Evolutionary conservation across 768 basidiomycete species (phyloP).

Genomic region (Amanita pseudoporphyria): DNA sequence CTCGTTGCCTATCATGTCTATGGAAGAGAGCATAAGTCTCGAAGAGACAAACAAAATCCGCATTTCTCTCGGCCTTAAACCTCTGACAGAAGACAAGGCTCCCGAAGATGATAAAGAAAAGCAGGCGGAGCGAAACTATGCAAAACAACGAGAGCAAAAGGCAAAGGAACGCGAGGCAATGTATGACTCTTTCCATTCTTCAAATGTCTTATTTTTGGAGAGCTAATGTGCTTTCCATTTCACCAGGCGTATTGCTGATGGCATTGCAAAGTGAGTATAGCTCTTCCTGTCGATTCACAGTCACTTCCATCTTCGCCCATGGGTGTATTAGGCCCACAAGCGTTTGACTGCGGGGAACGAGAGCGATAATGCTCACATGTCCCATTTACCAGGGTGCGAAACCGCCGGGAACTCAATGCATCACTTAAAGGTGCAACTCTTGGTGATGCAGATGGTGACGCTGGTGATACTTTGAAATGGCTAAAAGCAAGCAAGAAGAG

Average conservation of each 20-base stretch:
- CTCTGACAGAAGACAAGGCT: conserved; percentile 73
- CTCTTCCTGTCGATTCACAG: conserved; percentile 19
- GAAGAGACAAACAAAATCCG: conserved; percentile 97
- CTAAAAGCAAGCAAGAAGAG: conserved; percentile 85
- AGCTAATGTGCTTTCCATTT: conserved; percentile 17
- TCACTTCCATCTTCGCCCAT: conserved; percentile 39
- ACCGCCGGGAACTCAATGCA: conserved; percentile 85
- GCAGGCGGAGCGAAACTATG: conserved; percentile 82
- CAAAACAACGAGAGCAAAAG: conserved; percentile 59
- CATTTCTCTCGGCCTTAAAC: conserved; percentile 87
- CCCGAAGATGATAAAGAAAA: conserved; percentile 71
- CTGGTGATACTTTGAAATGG: conserved; percentile 82
- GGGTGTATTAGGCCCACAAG: conserved; percentile 28
- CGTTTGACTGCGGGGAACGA: conserved; percentile 15
- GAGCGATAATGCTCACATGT: conserved; percentile 32
- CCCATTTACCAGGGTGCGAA: conserved; percentile 70
- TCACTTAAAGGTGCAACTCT: conserved; percentile 90
- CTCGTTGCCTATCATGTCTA: conserved; percentile 34
- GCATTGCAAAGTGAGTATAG: conserved; percentile 82
- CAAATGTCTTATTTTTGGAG: conserved; percentile 13
- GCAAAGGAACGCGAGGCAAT: conserved; percentile 66
- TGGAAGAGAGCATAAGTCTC: conserved; percentile 85
- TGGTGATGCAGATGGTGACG: conserved; percentile 73
- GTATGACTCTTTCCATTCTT: conserved; percentile 33
- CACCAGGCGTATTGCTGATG: conserved; percentile 58